Conservation (phyloP, 805 yeast species). For the Saturnispora quitensis region DNA sequence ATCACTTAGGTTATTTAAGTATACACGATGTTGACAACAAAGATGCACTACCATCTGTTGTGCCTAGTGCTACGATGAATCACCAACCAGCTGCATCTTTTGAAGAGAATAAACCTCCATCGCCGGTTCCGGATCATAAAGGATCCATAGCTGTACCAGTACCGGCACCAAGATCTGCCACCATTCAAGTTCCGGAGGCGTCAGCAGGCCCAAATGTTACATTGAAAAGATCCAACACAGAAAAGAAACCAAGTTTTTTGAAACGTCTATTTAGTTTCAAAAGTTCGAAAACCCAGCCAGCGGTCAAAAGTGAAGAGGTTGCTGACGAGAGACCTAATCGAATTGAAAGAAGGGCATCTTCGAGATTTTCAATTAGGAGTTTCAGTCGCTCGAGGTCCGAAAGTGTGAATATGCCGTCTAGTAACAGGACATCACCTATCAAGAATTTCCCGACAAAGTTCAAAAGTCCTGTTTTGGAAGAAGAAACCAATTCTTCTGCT, state of each 20-base stretch:
- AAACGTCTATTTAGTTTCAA: constrained; percentile 6
- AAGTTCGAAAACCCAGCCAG: not conserved
- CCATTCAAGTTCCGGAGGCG: not conserved
- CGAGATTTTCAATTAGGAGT: constrained; percentile 1
- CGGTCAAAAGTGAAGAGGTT: not conserved
- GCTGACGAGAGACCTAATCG: not conserved
- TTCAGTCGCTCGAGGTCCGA: not conserved
- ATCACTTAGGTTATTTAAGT: not conserved
- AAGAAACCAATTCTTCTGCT: not conserved
- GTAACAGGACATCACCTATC: not conserved
- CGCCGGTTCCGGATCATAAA: not conserved
- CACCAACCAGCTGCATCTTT: not conserved
- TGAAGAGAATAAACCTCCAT: not conserved
- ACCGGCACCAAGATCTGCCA: not conserved
- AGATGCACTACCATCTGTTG: not conserved
- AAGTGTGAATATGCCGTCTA: not conserved
- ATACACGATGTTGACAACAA: not conserved
- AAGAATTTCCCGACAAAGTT: not conserved
- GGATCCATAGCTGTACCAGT: not conserved
- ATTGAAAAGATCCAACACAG: not conserved
- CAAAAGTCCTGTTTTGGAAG: not conserved
- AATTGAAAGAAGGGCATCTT: not conserved
- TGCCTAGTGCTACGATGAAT: not conserved
- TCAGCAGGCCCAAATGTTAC: not conserved
- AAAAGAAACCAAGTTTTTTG: constrained; percentile 4